Conservation (phyloP, 306 rosid species). For the Dalbergia cochinchinensis region DNA sequence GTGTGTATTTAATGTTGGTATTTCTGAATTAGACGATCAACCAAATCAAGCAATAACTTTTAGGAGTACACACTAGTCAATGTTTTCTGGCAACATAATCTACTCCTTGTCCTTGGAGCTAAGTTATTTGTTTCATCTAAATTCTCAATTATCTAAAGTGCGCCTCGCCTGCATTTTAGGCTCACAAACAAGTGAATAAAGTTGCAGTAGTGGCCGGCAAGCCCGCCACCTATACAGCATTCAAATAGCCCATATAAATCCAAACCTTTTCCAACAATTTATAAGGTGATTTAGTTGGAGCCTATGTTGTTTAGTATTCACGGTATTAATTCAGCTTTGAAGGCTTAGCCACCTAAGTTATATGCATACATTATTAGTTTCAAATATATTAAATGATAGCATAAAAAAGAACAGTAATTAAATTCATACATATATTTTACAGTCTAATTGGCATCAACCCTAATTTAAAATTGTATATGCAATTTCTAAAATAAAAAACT, state of each 20-base stretch:
- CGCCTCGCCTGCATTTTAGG: slow-evolving; percentile 1
- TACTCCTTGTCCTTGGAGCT: not conserved
- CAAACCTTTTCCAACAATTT: slow-evolving; percentile 18
- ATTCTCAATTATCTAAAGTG: slow-evolving; percentile 37
- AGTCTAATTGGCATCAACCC: not conserved
- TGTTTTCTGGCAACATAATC: slow-evolving; percentile 22
- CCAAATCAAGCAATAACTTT: not conserved
- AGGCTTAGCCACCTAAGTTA: not conserved
- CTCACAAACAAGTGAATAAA: slow-evolving; percentile 43
- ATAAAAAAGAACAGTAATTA: not conserved
- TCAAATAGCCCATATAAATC: slow-evolving; percentile 26
- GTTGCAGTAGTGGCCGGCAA: slow-evolving; percentile 50
- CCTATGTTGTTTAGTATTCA: slow-evolving; percentile 29
- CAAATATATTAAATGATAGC: not conserved
- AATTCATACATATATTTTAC: not conserved
- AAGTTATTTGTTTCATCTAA: not conserved
- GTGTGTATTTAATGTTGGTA: not conserved
- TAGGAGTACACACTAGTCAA: slow-evolving; percentile 25
- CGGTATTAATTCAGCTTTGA: slow-evolving; percentile 22
- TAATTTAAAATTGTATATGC: not conserved
- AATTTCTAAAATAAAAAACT: not conserved
- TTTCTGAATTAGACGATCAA: not conserved
- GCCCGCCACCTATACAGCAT: slow-evolving; percentile 40
- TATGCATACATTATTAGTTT: slow-evolving; percentile 3
- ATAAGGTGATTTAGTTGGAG: slow-evolving; percentile 28